These are phyloP conservation scores for Nitzschia sp. DNA, from an alignment of 108 stramenopile genomes.

Conservation along the genomic window DNA sequence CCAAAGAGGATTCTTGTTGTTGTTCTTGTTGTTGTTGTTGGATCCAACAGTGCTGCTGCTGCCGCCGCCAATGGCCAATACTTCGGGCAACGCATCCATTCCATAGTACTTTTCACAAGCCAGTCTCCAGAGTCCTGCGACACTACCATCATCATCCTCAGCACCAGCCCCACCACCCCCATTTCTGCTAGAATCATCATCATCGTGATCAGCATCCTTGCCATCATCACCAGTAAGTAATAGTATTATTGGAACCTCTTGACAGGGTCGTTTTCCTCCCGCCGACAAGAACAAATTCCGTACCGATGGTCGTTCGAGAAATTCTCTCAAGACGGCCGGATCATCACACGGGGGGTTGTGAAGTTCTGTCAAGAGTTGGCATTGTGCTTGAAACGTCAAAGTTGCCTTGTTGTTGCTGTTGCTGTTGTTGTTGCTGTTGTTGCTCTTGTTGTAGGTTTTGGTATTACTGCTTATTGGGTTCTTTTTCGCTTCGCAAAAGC, in stretches of 20 bases:
- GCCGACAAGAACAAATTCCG: neutral
- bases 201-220: too few relatives aligned
- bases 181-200: too few relatives aligned
- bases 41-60: neutral
- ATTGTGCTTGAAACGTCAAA: neutral
- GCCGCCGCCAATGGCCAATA: neutral
- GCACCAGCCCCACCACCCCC: too few relatives aligned
- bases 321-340: slow-evolving; percentile 16
- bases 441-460: too few relatives aligned
- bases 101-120: slow-evolving; percentile 8
- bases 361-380: slow-evolving; percentile 1
- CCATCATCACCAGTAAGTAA: too few relatives aligned
- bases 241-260: neutral
- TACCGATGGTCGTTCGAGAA: slow-evolving; percentile 29
- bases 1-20: too few relatives aligned
- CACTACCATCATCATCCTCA: neutral
- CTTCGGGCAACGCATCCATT: neutral
- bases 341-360: neutral
- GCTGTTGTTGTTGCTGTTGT: neutral
- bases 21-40: neutral
- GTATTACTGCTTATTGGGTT: too few relatives aligned
- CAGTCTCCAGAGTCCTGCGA: neutral
- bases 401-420: neutral
- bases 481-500: too few relatives aligned
- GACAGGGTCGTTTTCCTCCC: slow-evolving; percentile 2